These are phyloP conservation scores for Gossypium mustelinum DNA, from an alignment of 345 rosid genomes.

Conservation along the genomic window DNA sequence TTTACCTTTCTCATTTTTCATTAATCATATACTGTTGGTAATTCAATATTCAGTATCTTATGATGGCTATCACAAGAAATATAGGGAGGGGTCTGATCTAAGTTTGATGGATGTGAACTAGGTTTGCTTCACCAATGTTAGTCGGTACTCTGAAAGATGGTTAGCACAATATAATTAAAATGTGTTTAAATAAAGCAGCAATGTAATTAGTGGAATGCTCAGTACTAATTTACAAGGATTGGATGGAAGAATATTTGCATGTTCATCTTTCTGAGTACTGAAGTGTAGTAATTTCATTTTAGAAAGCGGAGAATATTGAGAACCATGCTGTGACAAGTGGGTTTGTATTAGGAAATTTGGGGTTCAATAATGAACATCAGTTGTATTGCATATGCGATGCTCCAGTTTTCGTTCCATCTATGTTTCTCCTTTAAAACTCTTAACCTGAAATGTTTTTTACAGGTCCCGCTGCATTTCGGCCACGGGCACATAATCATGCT, in stretches of 20 bases:
- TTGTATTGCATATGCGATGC: neutral
- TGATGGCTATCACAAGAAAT: slow-evolving; percentile 1
- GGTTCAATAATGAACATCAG: neutral
- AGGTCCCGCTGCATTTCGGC: slow-evolving; percentile 99
- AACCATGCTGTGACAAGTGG: neutral
- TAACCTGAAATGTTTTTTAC: slow-evolving; percentile 25
- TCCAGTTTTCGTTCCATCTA: neutral
- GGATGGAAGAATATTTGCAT: neutral
- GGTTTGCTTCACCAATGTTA: neutral
- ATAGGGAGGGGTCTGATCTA: neutral
- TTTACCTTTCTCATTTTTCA: neutral
- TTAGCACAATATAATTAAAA: neutral
- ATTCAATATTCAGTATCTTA: neutral
- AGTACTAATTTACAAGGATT: neutral
- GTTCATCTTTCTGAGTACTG: neutral
- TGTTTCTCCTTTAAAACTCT: slow-evolving; percentile 7
- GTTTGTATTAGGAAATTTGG: neutral
- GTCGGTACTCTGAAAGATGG: neutral
- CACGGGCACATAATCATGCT: slow-evolving; percentile 63
- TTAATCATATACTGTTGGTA: neutral
- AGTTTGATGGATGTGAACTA: neutral
- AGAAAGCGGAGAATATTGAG: slow-evolving; percentile 2
- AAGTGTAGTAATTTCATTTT: slow-evolving; percentile 3
- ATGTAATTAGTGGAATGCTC: neutral
- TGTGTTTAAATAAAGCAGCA: neutral